Percentiles rank a stretch among this genome's conserved stretches.
Conservation (phyloP, 2,329 filamentous ascomycete species). For the Colletotrichum sp. region DNA sequence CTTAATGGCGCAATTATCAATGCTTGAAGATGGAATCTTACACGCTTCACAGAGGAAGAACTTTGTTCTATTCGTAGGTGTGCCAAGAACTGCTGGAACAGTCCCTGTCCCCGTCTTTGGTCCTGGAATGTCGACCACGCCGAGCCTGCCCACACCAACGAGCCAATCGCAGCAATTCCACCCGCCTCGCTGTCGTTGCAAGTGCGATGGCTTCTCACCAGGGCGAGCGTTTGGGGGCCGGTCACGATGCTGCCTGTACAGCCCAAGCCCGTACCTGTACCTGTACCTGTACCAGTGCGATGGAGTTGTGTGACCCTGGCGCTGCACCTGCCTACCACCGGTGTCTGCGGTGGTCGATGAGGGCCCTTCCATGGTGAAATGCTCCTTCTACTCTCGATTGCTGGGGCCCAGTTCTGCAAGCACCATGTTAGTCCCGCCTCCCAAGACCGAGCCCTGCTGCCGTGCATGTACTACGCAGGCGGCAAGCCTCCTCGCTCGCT, state of each 20-base stretch:
- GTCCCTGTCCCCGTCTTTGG: not conserved
- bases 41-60: not conserved
- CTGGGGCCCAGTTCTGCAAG: not conserved
- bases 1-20: not conserved
- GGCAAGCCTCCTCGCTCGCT: not conserved
- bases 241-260: not conserved
- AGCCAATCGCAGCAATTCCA: not conserved
- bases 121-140: not conserved
- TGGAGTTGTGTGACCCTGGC: not conserved
- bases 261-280: not conserved
- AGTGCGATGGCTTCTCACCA: not conserved
- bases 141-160: not conserved
- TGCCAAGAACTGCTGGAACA: not conserved
- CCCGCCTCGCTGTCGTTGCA: not conserved
- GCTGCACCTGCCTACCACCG: not conserved
- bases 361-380: not conserved
- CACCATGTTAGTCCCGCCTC: not conserved
- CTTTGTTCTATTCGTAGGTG: not conserved
- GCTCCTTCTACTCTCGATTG: not conserved
- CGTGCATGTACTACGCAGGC: not conserved
- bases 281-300: not conserved
- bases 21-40: not conserved
- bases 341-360: not conserved
- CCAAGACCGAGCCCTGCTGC: conserved; percentile 1
- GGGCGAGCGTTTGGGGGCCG: not conserved